Percentiles rank a stretch among this genome's conserved stretches.
phyloP scores from a whole-genome alignment of 2,329 filamentous ascomycete genomes.

The Endocalyx cinctus region DNA sequence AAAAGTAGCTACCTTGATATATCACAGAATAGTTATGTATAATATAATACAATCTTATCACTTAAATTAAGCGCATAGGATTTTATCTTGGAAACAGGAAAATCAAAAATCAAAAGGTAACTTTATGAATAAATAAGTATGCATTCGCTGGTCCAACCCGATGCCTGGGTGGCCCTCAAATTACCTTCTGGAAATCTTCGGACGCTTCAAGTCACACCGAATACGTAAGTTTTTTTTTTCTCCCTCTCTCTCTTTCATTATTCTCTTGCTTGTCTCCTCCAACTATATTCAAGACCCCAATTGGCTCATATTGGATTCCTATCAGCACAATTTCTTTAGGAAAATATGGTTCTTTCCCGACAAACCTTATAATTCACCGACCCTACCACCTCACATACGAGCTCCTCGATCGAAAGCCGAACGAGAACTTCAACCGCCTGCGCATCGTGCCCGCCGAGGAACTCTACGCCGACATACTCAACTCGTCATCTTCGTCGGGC shows the following conservation, averaged over 20 bases:
- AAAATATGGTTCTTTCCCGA: slow-evolving; percentile 87
- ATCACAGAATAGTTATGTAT: too few relatives aligned
- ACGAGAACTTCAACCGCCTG: slow-evolving; percentile 62
- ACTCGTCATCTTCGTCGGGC: slow-evolving; percentile 32
- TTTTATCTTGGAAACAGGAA: too few relatives aligned
- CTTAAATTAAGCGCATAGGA: too few relatives aligned
- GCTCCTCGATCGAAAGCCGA: slow-evolving; percentile 65
- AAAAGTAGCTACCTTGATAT: too few relatives aligned
- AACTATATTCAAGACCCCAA: too few relatives aligned
- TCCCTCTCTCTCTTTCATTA: too few relatives aligned
- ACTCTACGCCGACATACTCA: slow-evolving; percentile 74
- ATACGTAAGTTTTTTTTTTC: slow-evolving; percentile 58
- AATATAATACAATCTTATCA: too few relatives aligned
- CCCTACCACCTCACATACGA: slow-evolving; percentile 92
- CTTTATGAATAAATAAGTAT: slow-evolving; percentile 26
- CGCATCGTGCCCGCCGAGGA: slow-evolving; percentile 77
- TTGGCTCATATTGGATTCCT: too few relatives aligned
- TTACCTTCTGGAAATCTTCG: slow-evolving; percentile 55
- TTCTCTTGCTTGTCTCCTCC: too few relatives aligned
- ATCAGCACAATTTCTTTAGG: slow-evolving; percentile 79
- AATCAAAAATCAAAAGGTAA: not conserved
- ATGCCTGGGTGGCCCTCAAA: slow-evolving; percentile 56
- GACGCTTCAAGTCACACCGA: slow-evolving; percentile 54
- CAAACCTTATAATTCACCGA: slow-evolving; percentile 84
- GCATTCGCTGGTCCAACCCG: slow-evolving; percentile 47